phyloP scores from a whole-genome alignment of 2,329 filamentous ascomycete genomes.

The Aspergillus tamarii region DNA sequence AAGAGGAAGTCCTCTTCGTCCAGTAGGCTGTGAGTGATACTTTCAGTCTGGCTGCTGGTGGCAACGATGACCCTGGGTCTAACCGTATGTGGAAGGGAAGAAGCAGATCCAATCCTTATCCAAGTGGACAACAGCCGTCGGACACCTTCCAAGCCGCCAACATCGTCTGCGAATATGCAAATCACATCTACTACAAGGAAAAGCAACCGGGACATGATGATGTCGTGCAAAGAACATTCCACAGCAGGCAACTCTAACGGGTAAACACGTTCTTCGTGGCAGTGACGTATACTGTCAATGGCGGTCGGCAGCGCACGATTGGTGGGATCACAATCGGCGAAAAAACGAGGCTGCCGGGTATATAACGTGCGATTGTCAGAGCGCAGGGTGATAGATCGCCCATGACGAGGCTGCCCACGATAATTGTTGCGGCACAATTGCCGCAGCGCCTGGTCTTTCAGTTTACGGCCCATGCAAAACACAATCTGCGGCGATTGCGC shows the following conservation, averaged over 20 bases:
- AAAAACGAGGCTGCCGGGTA: conserved; percentile 11
- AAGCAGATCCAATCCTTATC: conserved; percentile 9
- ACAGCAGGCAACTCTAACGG: neutral
- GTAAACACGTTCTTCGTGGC: conserved; percentile 1
- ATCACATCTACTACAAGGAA: conserved; percentile 15
- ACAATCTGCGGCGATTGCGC: conserved; percentile 13
- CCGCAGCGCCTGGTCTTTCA: conserved; percentile 12
- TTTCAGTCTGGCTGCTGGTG: conserved; percentile 1
- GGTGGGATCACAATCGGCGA: conserved; percentile 12
- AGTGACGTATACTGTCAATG: neutral
- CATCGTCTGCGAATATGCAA: conserved; percentile 16
- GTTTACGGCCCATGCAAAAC: conserved; percentile 7
- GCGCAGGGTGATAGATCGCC: conserved; percentile 9
- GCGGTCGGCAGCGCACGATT: neutral
- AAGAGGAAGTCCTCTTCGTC: conserved; percentile 13
- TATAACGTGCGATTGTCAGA: conserved; percentile 13
- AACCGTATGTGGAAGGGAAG: conserved; percentile 4
- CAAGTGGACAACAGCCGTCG: conserved; percentile 6
- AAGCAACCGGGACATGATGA: conserved; percentile 9
- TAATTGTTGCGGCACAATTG: conserved; percentile 15
- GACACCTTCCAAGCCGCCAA: conserved; percentile 6
- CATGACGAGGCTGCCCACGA: conserved; percentile 1
- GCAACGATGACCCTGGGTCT: conserved; percentile 14
- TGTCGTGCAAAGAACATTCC: conserved; percentile 7
- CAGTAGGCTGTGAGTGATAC: conserved; percentile 6